Conservation (phyloP, 176 grass and related monocot species). For the Tillandsia fasciculata region DNA sequence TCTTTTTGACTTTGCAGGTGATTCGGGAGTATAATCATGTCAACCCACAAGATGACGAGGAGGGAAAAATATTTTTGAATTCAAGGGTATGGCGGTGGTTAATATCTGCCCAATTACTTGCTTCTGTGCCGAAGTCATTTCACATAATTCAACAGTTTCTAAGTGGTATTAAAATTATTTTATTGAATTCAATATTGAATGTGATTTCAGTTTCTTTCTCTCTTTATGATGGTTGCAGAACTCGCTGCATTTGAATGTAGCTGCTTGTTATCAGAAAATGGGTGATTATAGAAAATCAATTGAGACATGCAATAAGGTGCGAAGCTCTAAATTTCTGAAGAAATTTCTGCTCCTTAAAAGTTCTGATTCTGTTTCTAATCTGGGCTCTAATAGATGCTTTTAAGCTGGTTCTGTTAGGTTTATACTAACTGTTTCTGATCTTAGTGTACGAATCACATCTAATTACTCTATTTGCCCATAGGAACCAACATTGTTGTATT, state of each 20-base stretch:
- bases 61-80: slow-evolving; percentile 92
- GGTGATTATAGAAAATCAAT: slow-evolving; percentile 77
- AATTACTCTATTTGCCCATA: no score
- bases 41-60: slow-evolving; percentile 89
- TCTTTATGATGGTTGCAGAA: slow-evolving; percentile 45
- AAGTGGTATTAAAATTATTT: background rate
- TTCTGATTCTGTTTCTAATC: no score
- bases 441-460: no score
- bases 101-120: background rate
- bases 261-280: slow-evolving; percentile 88
- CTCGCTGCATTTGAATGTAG: slow-evolving; percentile 84
- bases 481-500: background rate
- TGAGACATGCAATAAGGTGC: slow-evolving; percentile 91
- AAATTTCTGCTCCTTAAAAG: background rate
- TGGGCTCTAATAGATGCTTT: no score
- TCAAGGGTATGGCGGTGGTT: slow-evolving; percentile 51
- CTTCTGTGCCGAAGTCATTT: background rate
- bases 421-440: no score
- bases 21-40: slow-evolving; percentile 97
- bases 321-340: background rate
- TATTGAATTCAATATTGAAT: background rate
- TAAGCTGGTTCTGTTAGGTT: no score
- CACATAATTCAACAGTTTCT: background rate
- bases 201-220: background rate
- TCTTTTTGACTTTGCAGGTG: slow-evolving; percentile 36